Evolutionary conservation across 345 rosid genomes (phyloP).

Genomic region (Adansonia digitata): DNA sequence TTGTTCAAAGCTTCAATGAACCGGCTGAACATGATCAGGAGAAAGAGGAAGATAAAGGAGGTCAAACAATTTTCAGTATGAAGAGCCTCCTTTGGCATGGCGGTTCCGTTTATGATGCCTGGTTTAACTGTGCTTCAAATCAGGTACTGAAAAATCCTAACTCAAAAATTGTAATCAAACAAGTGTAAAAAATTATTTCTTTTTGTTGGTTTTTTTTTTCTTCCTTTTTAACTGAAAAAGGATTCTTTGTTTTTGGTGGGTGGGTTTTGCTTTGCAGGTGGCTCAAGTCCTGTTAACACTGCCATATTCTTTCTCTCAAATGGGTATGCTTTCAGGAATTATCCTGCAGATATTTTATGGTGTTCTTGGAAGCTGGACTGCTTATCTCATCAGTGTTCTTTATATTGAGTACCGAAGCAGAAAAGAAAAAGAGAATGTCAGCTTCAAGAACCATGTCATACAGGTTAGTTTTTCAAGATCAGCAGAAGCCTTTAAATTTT

Average conservation of each 20-base stretch:
- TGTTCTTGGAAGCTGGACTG: slow-evolving; percentile 81
- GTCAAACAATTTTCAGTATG: slow-evolving; percentile 30
- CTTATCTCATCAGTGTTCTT: slow-evolving; percentile 78
- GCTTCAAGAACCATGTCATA: slow-evolving; percentile 89
- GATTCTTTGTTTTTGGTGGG: not conserved
- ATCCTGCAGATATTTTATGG: slow-evolving; percentile 77
- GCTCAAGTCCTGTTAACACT: slow-evolving; percentile 82
- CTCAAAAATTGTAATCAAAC: not conserved
- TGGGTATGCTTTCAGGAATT: slow-evolving; percentile 84
- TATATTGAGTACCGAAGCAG: slow-evolving; percentile 72
- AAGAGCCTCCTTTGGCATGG: slow-evolving; percentile 77
- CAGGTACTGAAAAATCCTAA: slow-evolving; percentile 35
- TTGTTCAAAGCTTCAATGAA: slow-evolving; percentile 42
- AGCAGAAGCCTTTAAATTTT: not conserved
- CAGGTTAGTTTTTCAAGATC: slow-evolving; percentile 46
- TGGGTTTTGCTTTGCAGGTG: slow-evolving; percentile 45
- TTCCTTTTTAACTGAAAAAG: not conserved
- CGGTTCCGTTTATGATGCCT: slow-evolving; percentile 84
- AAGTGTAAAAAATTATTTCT: not conserved
- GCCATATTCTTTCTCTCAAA: slow-evolving; percentile 87
- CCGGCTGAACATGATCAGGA: slow-evolving; percentile 23
- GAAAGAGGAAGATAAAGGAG: slow-evolving; percentile 29
- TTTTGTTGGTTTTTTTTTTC: no score
- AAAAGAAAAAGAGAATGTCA: slow-evolving; percentile 69
- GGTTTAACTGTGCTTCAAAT: slow-evolving; percentile 87